phyloP scores from a whole-genome alignment of 2,329 filamentous ascomycete species.

The Paecilomyces formosus region DNA sequence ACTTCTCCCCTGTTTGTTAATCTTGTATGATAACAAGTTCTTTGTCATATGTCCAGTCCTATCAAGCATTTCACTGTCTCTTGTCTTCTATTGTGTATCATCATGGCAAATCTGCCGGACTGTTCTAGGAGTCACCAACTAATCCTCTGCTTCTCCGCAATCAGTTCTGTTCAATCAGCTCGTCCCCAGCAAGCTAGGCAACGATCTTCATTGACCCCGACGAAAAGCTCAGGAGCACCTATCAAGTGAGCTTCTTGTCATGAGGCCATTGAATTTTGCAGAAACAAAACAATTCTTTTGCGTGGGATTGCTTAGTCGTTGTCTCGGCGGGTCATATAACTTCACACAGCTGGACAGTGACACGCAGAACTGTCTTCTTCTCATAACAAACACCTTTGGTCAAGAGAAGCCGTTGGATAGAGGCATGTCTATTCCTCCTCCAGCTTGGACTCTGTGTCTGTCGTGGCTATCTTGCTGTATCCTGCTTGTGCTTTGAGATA shows the following conservation, averaged over 20 bases:
- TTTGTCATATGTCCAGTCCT: not conserved
- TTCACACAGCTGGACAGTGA: not conserved
- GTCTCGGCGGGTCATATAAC: not conserved
- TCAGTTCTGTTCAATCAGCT: not conserved
- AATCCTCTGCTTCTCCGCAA: not conserved
- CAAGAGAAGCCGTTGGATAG: not conserved
- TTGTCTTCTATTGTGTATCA: not conserved
- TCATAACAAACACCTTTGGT: not conserved
- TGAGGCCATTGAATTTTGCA: not conserved
- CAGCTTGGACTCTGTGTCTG: not conserved
- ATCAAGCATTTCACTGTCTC: not conserved
- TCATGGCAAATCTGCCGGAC: not conserved
- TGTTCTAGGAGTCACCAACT: not conserved
- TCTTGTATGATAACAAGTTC: not conserved
- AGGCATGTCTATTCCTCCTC: not conserved
- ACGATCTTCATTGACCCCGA: not conserved
- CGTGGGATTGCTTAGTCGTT: not conserved
- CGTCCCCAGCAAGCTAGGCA: not conserved
- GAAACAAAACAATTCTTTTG: not conserved
- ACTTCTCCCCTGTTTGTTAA: not conserved
- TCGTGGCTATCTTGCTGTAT: not conserved
- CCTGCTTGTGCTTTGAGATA: not conserved
- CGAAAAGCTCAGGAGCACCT: not conserved
- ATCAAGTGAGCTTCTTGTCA: not conserved
- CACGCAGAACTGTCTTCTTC: not conserved